Percentiles rank a stretch among this genome's conserved stretches.
Evolutionary conservation across 192 early-diverging fungal genomes (phyloP).

Genomic region (Spinellus fusiger): DNA sequence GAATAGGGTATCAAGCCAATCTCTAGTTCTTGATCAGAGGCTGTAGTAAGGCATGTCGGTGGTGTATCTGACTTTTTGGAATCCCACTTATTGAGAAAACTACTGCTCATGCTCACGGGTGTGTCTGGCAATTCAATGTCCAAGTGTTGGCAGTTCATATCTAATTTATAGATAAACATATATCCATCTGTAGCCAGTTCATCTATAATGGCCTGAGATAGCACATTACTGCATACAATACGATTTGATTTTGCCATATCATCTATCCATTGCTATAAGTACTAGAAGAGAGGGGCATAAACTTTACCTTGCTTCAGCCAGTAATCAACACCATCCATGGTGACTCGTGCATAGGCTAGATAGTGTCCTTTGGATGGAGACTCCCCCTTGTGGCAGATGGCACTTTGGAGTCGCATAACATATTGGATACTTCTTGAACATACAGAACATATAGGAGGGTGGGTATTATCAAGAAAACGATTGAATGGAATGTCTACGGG

Average conservation of each 20-base stretch:
- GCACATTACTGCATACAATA: not conserved
- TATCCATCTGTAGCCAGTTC: constrained; percentile 4
- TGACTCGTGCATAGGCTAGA: not conserved
- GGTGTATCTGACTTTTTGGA: no score
- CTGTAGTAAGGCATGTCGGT: no score
- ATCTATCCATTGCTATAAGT: no score
- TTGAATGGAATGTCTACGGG: not conserved
- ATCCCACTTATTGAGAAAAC: no score
- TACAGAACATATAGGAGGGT: not conserved
- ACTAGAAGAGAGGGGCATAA: not conserved
- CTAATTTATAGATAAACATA: not conserved
- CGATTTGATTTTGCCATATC: constrained; percentile 2
- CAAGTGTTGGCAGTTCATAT: not conserved
- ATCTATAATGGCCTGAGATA: not conserved
- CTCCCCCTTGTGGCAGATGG: not conserved
- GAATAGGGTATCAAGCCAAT: no score
- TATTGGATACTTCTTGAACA: not conserved
- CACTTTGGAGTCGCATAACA: not conserved
- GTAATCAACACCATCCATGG: not conserved
- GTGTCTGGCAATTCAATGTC: no score
- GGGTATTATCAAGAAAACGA: not conserved
- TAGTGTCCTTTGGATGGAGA: not conserved
- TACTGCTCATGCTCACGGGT: no score
- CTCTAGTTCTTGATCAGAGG: no score
- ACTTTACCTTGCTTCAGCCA: not conserved